Evolutionary conservation across 345 rosid species (phyloP).

Genomic region (Rhodomyrtus tomentosa): DNA sequence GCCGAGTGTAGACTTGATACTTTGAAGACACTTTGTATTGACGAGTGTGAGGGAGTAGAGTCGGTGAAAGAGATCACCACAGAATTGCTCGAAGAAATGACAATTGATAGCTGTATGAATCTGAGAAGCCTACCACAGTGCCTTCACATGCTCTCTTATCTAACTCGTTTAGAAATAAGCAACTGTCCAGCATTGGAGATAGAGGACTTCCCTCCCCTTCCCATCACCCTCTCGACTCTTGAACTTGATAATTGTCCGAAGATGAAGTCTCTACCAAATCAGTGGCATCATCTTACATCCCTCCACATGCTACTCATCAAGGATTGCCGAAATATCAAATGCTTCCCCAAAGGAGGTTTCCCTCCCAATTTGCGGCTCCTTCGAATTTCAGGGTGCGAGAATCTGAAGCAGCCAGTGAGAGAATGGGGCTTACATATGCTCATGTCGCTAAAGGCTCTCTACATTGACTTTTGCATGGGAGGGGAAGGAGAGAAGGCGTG

Average conservation of each 20-base stretch:
- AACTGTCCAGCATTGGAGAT: neutral
- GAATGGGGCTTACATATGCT: neutral
- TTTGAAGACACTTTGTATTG: neutral
- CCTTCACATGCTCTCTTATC: neutral
- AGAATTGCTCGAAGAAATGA: neutral
- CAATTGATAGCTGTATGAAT: neutral
- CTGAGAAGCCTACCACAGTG: neutral
- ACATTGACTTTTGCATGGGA: neutral
- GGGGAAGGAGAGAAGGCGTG: neutral
- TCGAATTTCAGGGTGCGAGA: neutral
- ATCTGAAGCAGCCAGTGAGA: neutral
- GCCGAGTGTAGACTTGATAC: neutral
- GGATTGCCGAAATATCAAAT: neutral
- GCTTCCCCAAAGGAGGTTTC: neutral
- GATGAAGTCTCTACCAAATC: neutral
- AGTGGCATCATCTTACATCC: neutral
- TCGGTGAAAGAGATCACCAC: accelerated
- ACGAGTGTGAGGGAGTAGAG: neutral
- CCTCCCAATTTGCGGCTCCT: neutral
- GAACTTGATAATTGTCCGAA: neutral
- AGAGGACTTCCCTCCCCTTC: neutral
- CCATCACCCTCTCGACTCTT: neutral
- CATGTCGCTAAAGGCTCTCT: neutral
- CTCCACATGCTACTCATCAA: neutral
- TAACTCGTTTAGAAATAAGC: neutral